Conservation (phyloP, 495 filamentous ascomycete species). For the Amphirosellinia nigrospora region DNA sequence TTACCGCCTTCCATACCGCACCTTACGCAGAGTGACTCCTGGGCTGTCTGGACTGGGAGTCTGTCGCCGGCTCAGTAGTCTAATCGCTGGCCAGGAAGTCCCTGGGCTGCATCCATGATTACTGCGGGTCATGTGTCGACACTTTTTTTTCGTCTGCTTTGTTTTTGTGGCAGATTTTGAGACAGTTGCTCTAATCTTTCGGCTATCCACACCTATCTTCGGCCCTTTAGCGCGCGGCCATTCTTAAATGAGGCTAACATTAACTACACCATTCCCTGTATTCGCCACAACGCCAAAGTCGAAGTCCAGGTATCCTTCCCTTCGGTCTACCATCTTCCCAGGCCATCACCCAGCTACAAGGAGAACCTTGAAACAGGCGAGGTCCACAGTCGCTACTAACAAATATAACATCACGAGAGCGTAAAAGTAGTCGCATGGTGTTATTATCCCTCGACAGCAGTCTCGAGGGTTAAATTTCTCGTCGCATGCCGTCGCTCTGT, state of each 20-base stretch:
- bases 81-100: conserved; percentile 2
- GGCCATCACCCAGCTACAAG: background rate
- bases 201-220: conserved; percentile 21
- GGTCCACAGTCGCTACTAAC: background rate
- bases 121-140: conserved; percentile 23
- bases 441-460: background rate
- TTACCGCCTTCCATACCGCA: conserved; percentile 29
- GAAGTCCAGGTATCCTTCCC: conserved; percentile 7
- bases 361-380: background rate
- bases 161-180: conserved; percentile 11
- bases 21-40: conserved; percentile 15
- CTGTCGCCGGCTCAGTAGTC: conserved; percentile 16
- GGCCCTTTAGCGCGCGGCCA: conserved; percentile 12
- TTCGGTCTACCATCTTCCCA: conserved; percentile 1
- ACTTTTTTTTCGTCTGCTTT: conserved; percentile 17
- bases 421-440: background rate
- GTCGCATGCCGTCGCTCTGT: background rate
- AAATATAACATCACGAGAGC: conserved; percentile 2
- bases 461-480: conserved; percentile 1
- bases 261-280: conserved; percentile 14
- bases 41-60: background rate
- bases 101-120: conserved; percentile 23
- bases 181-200: background rate
- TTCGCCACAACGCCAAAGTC: conserved; percentile 16
- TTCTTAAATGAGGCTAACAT: conserved; percentile 14